Evolutionary conservation across 768 basidiomycete genomes (phyloP), one percentile per base, ranked within the genome.

Genomic region (Leucocoprinus leucothites): DNA sequence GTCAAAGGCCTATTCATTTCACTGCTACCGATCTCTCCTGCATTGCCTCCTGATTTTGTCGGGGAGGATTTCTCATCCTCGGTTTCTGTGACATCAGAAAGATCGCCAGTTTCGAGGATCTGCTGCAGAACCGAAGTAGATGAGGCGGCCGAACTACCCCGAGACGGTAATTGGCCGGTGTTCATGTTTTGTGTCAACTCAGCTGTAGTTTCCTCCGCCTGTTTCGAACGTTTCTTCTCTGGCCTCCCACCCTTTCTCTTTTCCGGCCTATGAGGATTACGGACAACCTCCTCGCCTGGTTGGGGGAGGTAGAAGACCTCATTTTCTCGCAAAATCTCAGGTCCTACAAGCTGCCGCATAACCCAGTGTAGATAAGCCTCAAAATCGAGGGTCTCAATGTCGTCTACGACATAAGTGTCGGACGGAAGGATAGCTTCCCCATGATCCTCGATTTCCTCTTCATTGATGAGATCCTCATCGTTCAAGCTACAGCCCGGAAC

Each of bases 401-500:
- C 70, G 56, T 68, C 67, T 31, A 82, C 68, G 63, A 82, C 75
- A 18, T 73, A 71, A 9, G 64, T 58, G 47, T 75, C 73, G 46
- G 86, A 84, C 21, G 80, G 78, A 19, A 68, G 60, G 13, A 75
- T 78, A 7, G 83, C 84, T 59, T 76, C 71, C 2, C 86, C 86
- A 53, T 82, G 76, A 60, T 89, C 85, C 55, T 73, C 64, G 42
- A 87, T 86, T 14, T 81, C 74, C 59, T 86, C 79, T 49, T 85
- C 78, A 26, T 75, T 65, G 70, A 87, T 85, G 47, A 87, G 65
- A 57, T 81, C 76, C 35, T 62, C 61, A 60, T 87, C 76, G 26
- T 74, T 76, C 40, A 89, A 75, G 6, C 85, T 81, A 60, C 87
- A 89, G 1, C 85, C 85, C 0, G 87, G 87, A 4, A 87, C 83